Base-by-base conservation (phyloP, 805 yeast genomes). In the Candida corydali region DNA sequence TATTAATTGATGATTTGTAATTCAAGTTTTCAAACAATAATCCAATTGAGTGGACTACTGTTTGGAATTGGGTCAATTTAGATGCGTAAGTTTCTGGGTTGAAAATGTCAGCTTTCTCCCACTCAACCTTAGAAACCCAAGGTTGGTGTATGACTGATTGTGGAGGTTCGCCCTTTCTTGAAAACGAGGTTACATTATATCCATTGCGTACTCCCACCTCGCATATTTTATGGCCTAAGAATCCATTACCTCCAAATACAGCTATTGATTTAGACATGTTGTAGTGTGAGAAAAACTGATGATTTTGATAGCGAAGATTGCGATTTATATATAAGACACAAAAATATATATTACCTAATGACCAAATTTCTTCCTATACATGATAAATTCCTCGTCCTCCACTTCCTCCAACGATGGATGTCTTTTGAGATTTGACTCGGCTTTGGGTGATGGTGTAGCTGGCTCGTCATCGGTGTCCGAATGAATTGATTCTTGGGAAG, bases 211-310 rank as follows among this genome's bases (percentile, higher is more conserved):
- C 57, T 0, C 83, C 94, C 2, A 71, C 69, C 52, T 80, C 81
- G 52, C 94, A 85, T 7, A 89, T 78, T 42, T 63, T 64, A 36
- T 58, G 56, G 9, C 95, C 88, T 40, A 89, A 57, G 52, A 86
- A 86, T 7, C 97, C 97, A 46, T 76, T 78, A 1, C 97, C 96
- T 12, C 98, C 98, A 50, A 88, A 77, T 0, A 88, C 86, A 3
- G 86, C 76, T 44, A 58, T 63, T 39, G 63, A 59, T 51, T 46
- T 57, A 7, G 42, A 29, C 37, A 46, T 24, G 17, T 36, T 27
- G 19, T 6, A 14, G 11, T 14, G 18, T 10, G 3, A 34, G 20
- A 29, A 29, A 27, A 23, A 32, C 14, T 8, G 26, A 28, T 7
- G 17, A n/a, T 14, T 12, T 5, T 30, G 34, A 28, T 8, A 11